Conservation (phyloP, 2,329 filamentous ascomycete genomes). For the Knoxdaviesia proteae region DNA sequence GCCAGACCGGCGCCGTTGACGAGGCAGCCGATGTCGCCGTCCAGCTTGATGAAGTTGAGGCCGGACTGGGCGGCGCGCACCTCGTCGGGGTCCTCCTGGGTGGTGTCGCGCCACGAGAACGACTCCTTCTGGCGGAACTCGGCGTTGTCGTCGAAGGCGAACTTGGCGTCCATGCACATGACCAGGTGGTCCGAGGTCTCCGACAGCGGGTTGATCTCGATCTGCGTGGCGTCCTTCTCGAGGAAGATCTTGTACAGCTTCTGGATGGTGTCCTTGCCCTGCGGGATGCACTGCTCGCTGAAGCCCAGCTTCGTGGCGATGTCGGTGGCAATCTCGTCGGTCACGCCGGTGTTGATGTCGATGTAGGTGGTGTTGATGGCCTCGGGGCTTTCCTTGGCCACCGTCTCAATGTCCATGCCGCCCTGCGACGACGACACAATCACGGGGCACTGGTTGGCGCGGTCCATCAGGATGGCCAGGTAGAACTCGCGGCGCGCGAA, state of each 20-base stretch:
- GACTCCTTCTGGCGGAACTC: conserved; percentile 95
- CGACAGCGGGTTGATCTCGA: conserved; percentile 97
- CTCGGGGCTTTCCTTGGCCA: conserved; percentile 92
- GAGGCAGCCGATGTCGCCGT: conserved; percentile 96
- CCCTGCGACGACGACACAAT: conserved; percentile 97
- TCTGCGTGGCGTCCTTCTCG: conserved; percentile 96
- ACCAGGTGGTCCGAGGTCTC: conserved; percentile 98
- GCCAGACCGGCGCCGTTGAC: conserved; percentile 98
- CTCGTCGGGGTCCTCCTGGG: conserved; percentile 93
- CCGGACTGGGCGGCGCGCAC: conserved; percentile 87
- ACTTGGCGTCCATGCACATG: conserved; percentile 98
- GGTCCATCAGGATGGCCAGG: conserved; percentile 96
- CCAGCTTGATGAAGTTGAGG: conserved; percentile 99
- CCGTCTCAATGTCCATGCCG: conserved; percentile 97
- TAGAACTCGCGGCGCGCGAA: conserved; percentile 98
- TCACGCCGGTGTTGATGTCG: conserved; percentile 86
- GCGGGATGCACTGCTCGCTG: conserved; percentile 91
- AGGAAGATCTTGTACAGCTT: conserved; percentile 98
- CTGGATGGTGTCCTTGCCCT: conserved; percentile 90
- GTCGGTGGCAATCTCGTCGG: conserved; percentile 77
- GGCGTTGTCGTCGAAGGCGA: conserved; percentile 96
- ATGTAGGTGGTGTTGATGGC: conserved; percentile 89
- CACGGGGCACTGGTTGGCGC: conserved; percentile 71
- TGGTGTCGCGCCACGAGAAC: conserved; percentile 81
- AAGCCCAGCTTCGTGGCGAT: conserved; percentile 89